These are phyloP conservation scores for Colletotrichum tamarilloi DNA, from an alignment of 2,329 filamentous ascomycete genomes.

Conservation along the genomic window DNA sequence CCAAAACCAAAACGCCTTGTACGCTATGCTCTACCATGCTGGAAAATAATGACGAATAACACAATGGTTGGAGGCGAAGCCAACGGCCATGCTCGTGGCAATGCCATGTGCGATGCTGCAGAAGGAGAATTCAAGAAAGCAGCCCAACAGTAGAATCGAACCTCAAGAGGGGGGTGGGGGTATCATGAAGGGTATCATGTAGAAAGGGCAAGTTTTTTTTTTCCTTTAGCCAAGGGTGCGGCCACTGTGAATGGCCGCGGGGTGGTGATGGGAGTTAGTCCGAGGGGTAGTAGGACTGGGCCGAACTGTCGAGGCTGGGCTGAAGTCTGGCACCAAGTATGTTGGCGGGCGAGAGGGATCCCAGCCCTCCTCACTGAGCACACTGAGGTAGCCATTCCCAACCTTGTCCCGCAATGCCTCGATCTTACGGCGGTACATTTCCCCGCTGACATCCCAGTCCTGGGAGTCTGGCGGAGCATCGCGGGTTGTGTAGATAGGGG, in stretches of 20 bases:
- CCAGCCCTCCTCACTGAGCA: conserved; percentile 82
- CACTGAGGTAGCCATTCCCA: conserved; percentile 87
- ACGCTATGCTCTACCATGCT: conserved; percentile 54
- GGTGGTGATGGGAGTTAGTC: conserved; percentile 47
- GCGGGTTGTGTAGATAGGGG: conserved; percentile 45
- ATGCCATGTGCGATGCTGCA: conserved; percentile 32
- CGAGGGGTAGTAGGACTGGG: conserved; percentile 49
- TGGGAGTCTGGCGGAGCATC: conserved; percentile 49
- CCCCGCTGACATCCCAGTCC: conserved; percentile 76
- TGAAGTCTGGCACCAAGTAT: conserved; percentile 53
- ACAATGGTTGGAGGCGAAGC: conserved; percentile 29
- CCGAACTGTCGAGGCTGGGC: conserved; percentile 49
- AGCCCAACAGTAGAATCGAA: conserved; percentile 33
- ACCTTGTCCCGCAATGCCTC: conserved; percentile 87
- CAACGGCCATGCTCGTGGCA: conserved; percentile 30
- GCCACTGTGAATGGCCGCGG: conserved; percentile 62
- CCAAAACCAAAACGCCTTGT: conserved; percentile 46
- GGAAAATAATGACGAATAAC: conserved; percentile 38
- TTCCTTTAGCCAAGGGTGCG: conserved; percentile 59
- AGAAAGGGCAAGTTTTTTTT: conserved; percentile 25
- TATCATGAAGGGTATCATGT: conserved; percentile 41
- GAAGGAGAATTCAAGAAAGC: conserved; percentile 24
- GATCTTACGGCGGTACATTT: conserved; percentile 88
- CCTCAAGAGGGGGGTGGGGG: conserved; percentile 35
- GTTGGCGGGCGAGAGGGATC: conserved; percentile 54